phyloP scores from a whole-genome alignment of 805 yeast species.

The Jamesozyma hellenica region DNA sequence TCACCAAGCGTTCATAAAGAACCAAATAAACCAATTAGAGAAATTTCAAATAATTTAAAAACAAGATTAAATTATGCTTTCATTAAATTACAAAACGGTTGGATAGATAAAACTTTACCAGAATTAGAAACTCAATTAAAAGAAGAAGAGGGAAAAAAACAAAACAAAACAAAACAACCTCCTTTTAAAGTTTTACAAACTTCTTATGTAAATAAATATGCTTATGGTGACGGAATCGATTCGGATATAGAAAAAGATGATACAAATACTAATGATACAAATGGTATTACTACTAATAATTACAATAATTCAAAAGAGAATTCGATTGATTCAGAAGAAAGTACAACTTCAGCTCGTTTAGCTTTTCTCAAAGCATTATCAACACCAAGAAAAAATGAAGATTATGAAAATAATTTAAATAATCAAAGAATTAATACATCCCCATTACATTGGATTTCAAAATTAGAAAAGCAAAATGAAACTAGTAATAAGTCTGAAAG shows the following conservation, averaged over 20 bases:
- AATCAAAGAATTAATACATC: conserved; percentile 1
- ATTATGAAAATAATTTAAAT: background rate
- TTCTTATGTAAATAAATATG: conserved; percentile 10
- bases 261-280: too few relatives aligned
- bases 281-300: background rate
- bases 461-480: background rate
- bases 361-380: conserved; percentile 34
- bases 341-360: conserved; percentile 31
- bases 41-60: conserved; percentile 32
- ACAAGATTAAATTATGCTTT: conserved; percentile 35
- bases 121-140: conserved; percentile 17
- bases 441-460: conserved; percentile 1
- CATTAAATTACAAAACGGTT: conserved; percentile 31
- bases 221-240: conserved; percentile 6
- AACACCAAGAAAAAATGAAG: conserved; percentile 2
- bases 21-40: conserved; percentile 30
- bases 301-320: conserved; percentile 6
- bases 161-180: background rate
- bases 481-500: background rate
- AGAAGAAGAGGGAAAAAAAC: background rate
- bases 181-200: background rate
- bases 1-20: conserved; percentile 17
- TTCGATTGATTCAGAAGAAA: conserved; percentile 11
- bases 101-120: conserved; percentile 24
- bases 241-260: conserved; percentile 7